Evolutionary conservation across 1,284 basidiomycete genomes (phyloP), one percentile per base, ranked within the genome.

Genomic region (Boletus mariae): DNA sequence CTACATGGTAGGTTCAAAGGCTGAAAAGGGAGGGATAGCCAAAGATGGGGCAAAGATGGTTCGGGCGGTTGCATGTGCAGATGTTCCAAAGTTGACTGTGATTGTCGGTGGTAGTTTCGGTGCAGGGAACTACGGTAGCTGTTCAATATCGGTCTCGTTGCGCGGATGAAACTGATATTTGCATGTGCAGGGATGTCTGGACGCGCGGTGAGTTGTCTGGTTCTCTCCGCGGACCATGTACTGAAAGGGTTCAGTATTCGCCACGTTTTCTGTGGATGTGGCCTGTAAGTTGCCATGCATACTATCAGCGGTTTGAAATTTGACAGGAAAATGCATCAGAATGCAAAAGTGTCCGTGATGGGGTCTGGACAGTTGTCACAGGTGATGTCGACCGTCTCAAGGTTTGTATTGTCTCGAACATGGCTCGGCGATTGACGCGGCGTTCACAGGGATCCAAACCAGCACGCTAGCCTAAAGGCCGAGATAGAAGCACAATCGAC

Each of bases 11-110:
- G 93, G 93, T 15, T 92, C 92, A 34, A 94, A 94, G 62, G 94
- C 94, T 26, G 94, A 97, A 73, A 82, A 82, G 58, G 90, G 91
- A n/a, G 94, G 94, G 2, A 98, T 98, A 61, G 94, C 94, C 13
- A 97, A 97, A 73, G 94, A 98, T 67, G 94, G 94, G 29, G 94
- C 94, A 15, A 98, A 98, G 80, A 96, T 98, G 92, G 94, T 98
- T 55, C 84, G 94, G 52, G 94, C 94, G 1, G 95, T 98, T 10
- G 94, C 95, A 1, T 93, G 92, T 67, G 90, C 93, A 44, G 87
- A 95, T 61, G 94, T 97, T 12, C 94, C 95, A 26, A 98, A 98
- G 73, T 79, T 96, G 57, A 97, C 94, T 0, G 89, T 98, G 40
- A 79, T 97, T 48, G 88, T 97, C n/a, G 95, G 95, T 37, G 94